Percentiles rank a stretch among this genome's conserved stretches.
phyloP scores from a whole-genome alignment of 257 asterid genomes.

The Scutellaria minor region DNA sequence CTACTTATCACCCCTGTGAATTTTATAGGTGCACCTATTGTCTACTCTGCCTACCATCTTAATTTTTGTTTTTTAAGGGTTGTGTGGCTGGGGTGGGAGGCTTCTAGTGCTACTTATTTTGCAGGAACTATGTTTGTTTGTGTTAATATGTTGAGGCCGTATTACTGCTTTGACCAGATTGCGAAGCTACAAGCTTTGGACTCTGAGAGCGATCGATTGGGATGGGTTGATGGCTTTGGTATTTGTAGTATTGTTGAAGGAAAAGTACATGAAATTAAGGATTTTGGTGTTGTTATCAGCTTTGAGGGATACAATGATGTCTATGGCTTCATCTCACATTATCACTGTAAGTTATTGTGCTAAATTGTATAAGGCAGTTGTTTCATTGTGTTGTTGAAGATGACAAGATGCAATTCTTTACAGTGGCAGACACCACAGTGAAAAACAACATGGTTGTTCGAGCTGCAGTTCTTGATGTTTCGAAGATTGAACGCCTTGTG shows the following conservation, averaged over 20 bases:
- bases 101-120: neutral
- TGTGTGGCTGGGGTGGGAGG: neutral
- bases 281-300: slow-evolving; percentile 80
- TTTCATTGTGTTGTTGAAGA: slow-evolving; percentile 17
- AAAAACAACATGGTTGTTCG: slow-evolving; percentile 59
- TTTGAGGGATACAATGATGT: slow-evolving; percentile 67
- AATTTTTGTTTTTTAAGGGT: neutral
- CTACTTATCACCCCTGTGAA: neutral
- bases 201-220: slow-evolving; percentile 49
- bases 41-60: neutral
- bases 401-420: slow-evolving; percentile 34
- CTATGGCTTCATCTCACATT: slow-evolving; percentile 83
- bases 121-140: neutral
- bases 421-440: slow-evolving; percentile 71
- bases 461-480: slow-evolving; percentile 88
- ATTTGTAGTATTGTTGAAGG: slow-evolving; percentile 75
- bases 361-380: neutral
- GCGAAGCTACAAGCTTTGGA: slow-evolving; percentile 70
- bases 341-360: slow-evolving; percentile 69
- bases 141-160: slow-evolving; percentile 16
- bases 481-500: slow-evolving; percentile 83
- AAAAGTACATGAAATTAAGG: slow-evolving; percentile 73
- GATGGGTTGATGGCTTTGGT: slow-evolving; percentile 65
- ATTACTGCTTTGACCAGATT: slow-evolving; percentile 55
- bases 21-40: neutral